phyloP scores from a whole-genome alignment of 208 protist genomes.

The Acanthamoeba triangularis region DNA sequence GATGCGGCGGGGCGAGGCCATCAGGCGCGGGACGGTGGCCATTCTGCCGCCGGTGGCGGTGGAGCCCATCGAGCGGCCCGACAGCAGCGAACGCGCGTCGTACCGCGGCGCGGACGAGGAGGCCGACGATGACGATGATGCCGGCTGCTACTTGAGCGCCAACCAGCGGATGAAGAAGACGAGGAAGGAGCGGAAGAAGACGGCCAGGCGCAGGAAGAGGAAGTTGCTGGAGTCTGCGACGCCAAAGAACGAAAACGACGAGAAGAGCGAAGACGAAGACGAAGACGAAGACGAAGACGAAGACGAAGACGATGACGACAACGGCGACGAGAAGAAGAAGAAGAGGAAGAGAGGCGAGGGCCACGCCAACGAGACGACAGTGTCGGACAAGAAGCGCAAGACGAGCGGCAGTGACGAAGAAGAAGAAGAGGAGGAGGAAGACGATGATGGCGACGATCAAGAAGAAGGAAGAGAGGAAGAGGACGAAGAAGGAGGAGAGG shows the following conservation, averaged over 20 bases:
- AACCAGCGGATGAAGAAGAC: slow-evolving; percentile 14
- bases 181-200: not conserved
- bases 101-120: not conserved
- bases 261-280: not conserved
- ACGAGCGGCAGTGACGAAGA: not conserved
- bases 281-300: not conserved
- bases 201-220: not conserved
- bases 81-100: not conserved
- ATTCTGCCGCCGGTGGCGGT: slow-evolving; percentile 25
- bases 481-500: not conserved
- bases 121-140: not conserved
- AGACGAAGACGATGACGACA: not conserved
- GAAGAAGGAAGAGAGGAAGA: not conserved
- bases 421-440: not conserved
- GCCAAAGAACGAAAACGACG: not conserved
- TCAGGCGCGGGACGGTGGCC: slow-evolving; percentile 4
- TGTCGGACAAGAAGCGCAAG: not conserved
- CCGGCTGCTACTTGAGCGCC: not conserved
- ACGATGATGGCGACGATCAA: not conserved
- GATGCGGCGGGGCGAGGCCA: slow-evolving; percentile 12
- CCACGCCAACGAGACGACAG: not conserved
- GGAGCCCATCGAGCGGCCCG: not conserved
- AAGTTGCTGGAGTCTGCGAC: not conserved
- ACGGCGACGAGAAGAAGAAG: not conserved
- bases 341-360: not conserved